Base-by-base conservation (phyloP, 768 basidiomycete species). In the Pleurotus tuoliensis region DNA sequence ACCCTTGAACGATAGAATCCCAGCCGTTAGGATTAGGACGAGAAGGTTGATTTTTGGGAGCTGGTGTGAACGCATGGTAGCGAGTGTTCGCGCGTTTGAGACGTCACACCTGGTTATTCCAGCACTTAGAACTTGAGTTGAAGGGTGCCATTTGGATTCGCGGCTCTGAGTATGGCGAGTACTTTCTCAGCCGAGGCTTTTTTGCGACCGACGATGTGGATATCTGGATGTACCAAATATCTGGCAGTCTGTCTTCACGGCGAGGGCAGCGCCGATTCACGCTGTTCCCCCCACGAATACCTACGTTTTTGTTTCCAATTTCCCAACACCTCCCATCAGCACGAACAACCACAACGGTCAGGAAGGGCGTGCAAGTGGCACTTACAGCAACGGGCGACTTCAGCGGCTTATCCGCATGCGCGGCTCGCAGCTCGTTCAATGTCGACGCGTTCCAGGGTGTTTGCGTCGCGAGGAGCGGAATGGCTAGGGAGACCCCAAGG, bases 131-230 rank as follows among this genome's bases (percentile, higher is more conserved):
- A 82, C 70, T 63, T 83, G 22, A 22, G 22, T 22, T 22, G 83
- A 59, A 80, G 78, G 66, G 76, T 27, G 20, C 34, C 61, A 45
- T 46, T 61, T 20, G 58, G 53, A 5, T 53, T 20, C 20, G 64
- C 62, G 18, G 70, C 67, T 49, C 67, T 67, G 45, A 82, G 63
- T 2, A 63, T 63, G 1, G 75, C 71, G 56, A 85, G 69, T 59
- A 81, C 75, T 18, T 63, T 53, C 34, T 81, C 73, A 2, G 80
- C 82, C 3, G 82, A 77, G 13, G 58, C 66, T 44, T 71, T 71
- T 65, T 82, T 82, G 7, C 81, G 73, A 0, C 82, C 83, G 25
- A 80, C 71, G 61, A 84, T 70, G 60, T 83, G 65, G 64, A 85
- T 81, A 58, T 78, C 74, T 24, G 76, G 74, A 55, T 78, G 76